A percentile compares a stretch with the other conserved stretches of the same genome.
These are phyloP conservation scores for Kodamaea nitidulidarum DNA, from an alignment of 805 yeast species.

Conservation along the genomic window DNA sequence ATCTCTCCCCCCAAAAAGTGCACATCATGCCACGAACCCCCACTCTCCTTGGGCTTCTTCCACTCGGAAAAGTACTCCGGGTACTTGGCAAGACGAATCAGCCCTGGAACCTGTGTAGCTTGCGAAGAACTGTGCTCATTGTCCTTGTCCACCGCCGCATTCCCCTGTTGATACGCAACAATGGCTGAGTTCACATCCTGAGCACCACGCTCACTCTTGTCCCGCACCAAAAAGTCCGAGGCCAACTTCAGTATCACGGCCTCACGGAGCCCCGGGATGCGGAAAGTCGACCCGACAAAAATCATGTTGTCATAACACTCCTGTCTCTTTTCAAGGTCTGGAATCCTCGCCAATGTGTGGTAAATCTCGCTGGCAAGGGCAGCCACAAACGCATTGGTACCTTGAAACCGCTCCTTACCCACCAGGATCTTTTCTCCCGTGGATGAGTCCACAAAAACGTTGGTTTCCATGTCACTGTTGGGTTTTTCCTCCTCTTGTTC, in stretches of 20 bases:
- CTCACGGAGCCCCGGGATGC: conserved; percentile 72
- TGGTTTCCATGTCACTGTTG: conserved; percentile 71
- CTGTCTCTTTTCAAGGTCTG: conserved; percentile 68
- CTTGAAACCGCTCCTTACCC: conserved; percentile 90
- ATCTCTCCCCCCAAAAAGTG: conserved; percentile 84
- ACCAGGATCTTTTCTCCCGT: conserved; percentile 54
- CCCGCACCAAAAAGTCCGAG: conserved; percentile 48
- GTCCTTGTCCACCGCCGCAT: conserved; percentile 28
- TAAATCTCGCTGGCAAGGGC: conserved; percentile 53
- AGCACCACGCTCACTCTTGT: conserved; percentile 25
- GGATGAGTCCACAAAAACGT: conserved; percentile 59
- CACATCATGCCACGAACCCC: conserved; percentile 68
- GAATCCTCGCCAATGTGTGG: conserved; percentile 50
- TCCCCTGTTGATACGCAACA: conserved; percentile 41
- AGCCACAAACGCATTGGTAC: conserved; percentile 58
- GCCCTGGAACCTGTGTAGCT: conserved; percentile 68
- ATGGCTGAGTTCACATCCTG: conserved; percentile 36
- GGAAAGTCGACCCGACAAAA: conserved; percentile 72
- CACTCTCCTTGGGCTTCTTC: conserved; percentile 53
- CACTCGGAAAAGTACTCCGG: conserved; percentile 95
- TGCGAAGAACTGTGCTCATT: conserved; percentile 24
- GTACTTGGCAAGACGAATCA: conserved; percentile 60
- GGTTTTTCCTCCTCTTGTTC: conserved; percentile 37
- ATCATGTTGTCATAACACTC: conserved; percentile 82
- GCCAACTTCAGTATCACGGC: conserved; percentile 58